Conservation (phyloP, 257 asterid genomes). For the Parsonsia alboflavescens region DNA sequence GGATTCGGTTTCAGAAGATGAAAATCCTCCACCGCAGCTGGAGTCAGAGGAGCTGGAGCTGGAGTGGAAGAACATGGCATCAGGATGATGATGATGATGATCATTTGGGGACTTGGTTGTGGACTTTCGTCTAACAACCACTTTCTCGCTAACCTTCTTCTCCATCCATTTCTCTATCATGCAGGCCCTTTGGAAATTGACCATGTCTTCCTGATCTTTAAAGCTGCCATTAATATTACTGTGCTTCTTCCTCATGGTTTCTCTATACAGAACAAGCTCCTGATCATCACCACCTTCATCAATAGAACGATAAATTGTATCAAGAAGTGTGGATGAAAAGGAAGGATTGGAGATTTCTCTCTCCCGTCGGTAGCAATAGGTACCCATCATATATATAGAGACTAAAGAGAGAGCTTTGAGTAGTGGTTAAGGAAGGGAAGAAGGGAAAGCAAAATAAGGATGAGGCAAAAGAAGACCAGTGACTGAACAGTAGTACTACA, state of each 20-base stretch:
- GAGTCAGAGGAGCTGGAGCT: slow-evolving; percentile 77
- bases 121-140: slow-evolving; percentile 40
- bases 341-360: slow-evolving; percentile 39
- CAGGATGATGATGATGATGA: not conserved
- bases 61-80: slow-evolving; percentile 31
- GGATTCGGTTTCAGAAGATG: slow-evolving; percentile 55
- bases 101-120: slow-evolving; percentile 31
- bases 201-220: slow-evolving; percentile 45
- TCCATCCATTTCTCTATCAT: slow-evolving; percentile 93
- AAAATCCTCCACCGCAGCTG: slow-evolving; percentile 48
- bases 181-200: slow-evolving; percentile 53
- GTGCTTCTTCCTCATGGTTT: slow-evolving; percentile 44
- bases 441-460: not conserved
- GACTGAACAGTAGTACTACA: not conserved
- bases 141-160: slow-evolving; percentile 46
- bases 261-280: slow-evolving; percentile 26
- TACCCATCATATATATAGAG: slow-evolving; percentile 38
- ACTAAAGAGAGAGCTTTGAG: not conserved
- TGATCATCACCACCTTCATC: slow-evolving; percentile 41
- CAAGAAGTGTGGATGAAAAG: slow-evolving; percentile 72
- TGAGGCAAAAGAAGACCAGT: slow-evolving; percentile 1
- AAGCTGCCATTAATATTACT: slow-evolving; percentile 9
- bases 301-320: slow-evolving; percentile 70
- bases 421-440: not conserved
- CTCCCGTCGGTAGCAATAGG: slow-evolving; percentile 22